Evolutionary conservation across 176 grass and related monocot species (phyloP).

Genomic region (Oryza glumipatula): DNA sequence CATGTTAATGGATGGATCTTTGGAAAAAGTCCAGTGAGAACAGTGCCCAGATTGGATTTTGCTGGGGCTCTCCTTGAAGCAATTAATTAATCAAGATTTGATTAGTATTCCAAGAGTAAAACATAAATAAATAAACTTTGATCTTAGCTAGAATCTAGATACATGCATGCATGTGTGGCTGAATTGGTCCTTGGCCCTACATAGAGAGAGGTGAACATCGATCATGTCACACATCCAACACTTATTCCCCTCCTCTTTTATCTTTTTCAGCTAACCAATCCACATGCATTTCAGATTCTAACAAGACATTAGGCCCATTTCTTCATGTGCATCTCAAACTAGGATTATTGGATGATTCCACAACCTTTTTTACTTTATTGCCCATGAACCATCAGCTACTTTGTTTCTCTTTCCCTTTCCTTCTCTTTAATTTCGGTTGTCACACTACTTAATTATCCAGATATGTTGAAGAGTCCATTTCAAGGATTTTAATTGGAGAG

Average conservation of each 20-base stretch:
- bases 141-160: conserved; percentile 32
- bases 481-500: not conserved
- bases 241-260: not conserved
- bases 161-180: conserved; percentile 37
- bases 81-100: conserved; percentile 12
- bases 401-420: conserved; percentile 22
- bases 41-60: conserved; percentile 40
- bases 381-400: not conserved
- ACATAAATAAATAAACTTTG: not conserved
- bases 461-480: not conserved
- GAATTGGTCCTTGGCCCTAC: conserved; percentile 25
- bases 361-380: not conserved
- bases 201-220: conserved; percentile 17
- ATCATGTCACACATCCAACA: conserved; percentile 32
- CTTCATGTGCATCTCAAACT: conserved; percentile 11
- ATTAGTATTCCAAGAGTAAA: conserved; percentile 1
- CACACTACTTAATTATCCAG: not conserved
- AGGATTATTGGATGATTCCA: conserved; percentile 4
- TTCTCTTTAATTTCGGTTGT: not conserved
- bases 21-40: conserved; percentile 35
- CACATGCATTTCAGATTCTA: conserved; percentile 36
- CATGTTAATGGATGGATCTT: conserved; percentile 17
- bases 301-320: not conserved
- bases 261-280: conserved; percentile 7
- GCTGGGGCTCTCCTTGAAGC: conserved; percentile 16